Evolutionary conservation across 2,329 filamentous ascomycete species (phyloP).

Genomic region (Nannizzia gypsea): DNA sequence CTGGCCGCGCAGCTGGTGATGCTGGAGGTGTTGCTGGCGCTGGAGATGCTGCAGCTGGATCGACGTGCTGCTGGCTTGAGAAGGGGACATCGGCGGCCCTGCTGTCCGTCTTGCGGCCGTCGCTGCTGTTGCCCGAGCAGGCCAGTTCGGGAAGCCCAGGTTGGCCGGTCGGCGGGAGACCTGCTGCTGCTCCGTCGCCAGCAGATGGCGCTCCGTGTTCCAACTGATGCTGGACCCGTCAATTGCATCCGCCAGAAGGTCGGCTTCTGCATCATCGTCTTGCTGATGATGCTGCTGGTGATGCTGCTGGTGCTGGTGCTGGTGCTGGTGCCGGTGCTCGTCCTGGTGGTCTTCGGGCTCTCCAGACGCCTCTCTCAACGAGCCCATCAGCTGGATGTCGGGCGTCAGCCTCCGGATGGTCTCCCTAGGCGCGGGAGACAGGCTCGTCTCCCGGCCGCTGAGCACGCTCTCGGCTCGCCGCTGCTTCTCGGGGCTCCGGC

Average conservation of each 20-base stretch:
- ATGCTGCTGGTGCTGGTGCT: too few species aligned
- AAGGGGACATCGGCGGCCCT: not conserved
- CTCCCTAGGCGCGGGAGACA: not conserved
- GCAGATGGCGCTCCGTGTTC: slow-evolving; percentile 13
- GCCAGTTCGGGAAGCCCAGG: too few species aligned
- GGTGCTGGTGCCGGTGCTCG: not conserved
- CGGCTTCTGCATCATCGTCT: not conserved
- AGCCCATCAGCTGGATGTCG: slow-evolving; percentile 17
- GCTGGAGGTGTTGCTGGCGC: not conserved
- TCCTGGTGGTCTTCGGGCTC: slow-evolving; percentile 7
- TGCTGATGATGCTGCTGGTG: too few species aligned
- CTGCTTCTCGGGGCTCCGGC: slow-evolving; percentile 7
- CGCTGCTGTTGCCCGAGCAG: not conserved
- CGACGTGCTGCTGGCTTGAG: not conserved
- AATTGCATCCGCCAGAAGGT: not conserved
- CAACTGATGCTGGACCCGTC: slow-evolving; percentile 14
- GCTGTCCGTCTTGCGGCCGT: not conserved
- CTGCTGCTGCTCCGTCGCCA: not conserved
- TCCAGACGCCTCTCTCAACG: slow-evolving; percentile 15
- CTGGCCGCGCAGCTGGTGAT: not conserved
- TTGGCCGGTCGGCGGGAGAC: too few species aligned
- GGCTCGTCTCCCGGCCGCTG: not conserved
- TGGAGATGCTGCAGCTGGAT: not conserved
- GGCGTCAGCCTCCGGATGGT: slow-evolving; percentile 10
- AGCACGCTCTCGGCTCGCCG: not conserved